A percentile compares a stretch with the other conserved stretches of the same genome.
These are phyloP conservation scores for Globisporangium acanthophoron DNA, from an alignment of 352 stramenopile species.

Conservation along the genomic window DNA sequence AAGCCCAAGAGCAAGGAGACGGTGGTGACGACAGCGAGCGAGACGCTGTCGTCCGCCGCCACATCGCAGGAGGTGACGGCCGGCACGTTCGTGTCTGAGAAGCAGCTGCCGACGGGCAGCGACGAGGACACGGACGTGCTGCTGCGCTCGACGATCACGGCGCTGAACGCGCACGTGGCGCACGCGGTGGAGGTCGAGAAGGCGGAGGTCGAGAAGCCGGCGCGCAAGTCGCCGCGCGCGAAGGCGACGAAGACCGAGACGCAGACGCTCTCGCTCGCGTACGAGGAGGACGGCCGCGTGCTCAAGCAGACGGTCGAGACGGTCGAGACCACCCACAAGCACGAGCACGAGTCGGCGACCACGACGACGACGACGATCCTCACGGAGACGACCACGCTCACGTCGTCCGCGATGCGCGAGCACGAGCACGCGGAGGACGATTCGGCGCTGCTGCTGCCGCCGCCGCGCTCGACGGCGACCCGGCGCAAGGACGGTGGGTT, in stretches of 20 bases:
- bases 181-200: slow-evolving; percentile 6
- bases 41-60: slow-evolving; percentile 16
- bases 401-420: not conserved
- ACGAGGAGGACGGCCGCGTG: slow-evolving; percentile 31
- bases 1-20: slow-evolving; percentile 2
- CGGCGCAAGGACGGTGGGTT: slow-evolving; percentile 15
- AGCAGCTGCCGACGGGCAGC: slow-evolving; percentile 22
- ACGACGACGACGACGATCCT: slow-evolving; percentile 3
- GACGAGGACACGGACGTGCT: slow-evolving; percentile 47
- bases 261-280: slow-evolving; percentile 41
- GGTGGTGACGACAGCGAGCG: not conserved
- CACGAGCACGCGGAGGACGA: slow-evolving; percentile 8
- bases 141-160: slow-evolving; percentile 40
- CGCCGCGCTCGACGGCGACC: not conserved
- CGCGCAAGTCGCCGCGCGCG: slow-evolving; percentile 13
- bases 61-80: slow-evolving; percentile 16
- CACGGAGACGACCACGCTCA: slow-evolving; percentile 4
- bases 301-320: slow-evolving; percentile 10
- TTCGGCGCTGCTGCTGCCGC: slow-evolving; percentile 19
- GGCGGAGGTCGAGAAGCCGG: not conserved
- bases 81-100: slow-evolving; percentile 10
- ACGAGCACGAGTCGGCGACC: not conserved
- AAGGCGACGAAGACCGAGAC: slow-evolving; percentile 13
- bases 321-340: slow-evolving; percentile 1
- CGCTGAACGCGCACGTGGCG: slow-evolving; percentile 27